Base-by-base conservation (phyloP, 2,329 filamentous ascomycete species). In the Pestalotiopsis sp. region DNA sequence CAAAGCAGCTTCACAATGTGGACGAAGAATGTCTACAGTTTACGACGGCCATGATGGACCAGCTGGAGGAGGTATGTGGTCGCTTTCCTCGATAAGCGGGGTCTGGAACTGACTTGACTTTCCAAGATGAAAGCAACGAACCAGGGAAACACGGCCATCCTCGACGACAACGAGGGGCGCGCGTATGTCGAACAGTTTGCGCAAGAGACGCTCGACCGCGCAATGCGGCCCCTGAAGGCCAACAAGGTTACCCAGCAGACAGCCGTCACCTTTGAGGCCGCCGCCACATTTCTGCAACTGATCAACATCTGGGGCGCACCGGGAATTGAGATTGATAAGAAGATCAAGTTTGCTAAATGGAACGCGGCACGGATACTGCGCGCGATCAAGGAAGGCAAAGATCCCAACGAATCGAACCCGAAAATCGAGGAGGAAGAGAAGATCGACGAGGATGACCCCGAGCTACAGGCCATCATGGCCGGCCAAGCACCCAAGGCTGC, bases 291-390 rank as follows among this genome's bases (percentile, higher is more conserved):
- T 79, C 90, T 98, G 76, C 94, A 98, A 73, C 85, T 98, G 4
- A 87, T 93, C 68, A 91, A 91, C 72, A 92, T 97, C 75, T 99
- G 95, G 94, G 91, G 90, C 5, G 81, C 88, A 0, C 83, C 91
- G 12, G 93, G 97, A 41, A 82, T 88, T 1, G 94, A 98, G 76
- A 89, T 91, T 23, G 86, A 90, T 52, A 89, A 94, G 67, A 98
- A 97, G 84, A 94, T 95, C 81, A 98, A 97, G 79, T 99, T 93
- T 78, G 94, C 95, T 57, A 99, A 98, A 80, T 99, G 93, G 87
- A 97, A 98, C 79, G 95, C 95, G 2, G 84, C 95, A 45, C 90
- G 96, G 69, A 99, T 99, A 76, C 86, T 93, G 17, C 97, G 93
- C 81, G 96, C 96, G 12, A 88, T 98, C 75, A 96, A 95, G 76